Base-by-base conservation (phyloP, 2,329 filamentous ascomycete species). In the Massarina eburnea region DNA sequence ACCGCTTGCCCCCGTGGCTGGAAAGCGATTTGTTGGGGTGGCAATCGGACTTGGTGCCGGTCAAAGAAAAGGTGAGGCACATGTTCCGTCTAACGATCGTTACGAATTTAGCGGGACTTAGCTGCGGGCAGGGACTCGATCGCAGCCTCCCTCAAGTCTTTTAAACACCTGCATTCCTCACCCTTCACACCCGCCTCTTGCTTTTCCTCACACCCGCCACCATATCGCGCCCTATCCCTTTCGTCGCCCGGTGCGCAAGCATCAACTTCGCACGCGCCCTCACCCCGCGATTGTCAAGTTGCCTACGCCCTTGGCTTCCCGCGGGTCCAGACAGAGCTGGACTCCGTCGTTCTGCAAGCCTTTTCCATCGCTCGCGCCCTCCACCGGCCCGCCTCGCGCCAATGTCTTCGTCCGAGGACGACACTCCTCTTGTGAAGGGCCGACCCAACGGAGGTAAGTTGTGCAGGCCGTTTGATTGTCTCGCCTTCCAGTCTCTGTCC, bases 331-430 rank as follows among this genome's bases (percentile, higher is more conserved):
- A 59, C 54, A 60, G 60, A 62, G 62, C 60, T 64, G 56, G 52
- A 56, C 51, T 58, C 54, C 36, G 56, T 59, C 54, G 52, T 46
- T 45, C 56, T 47, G 49, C 27, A 5, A 6, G 20, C 34, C 14
- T 52, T 53, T 56, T 57, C 46, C 50, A 52, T 36, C 54, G 52
- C 48, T 51, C 46, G 37, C 59, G 46, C 33, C 58, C 54, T 48
- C 61, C 44, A 53, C 56, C 52, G 42, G 56, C 49, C 45, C 45
- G 42, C 41, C 44, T 52, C 47, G 37, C 48, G 55, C 72, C 43
- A 53, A 82, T 83, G 79, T 80, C 77, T 58, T 82, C 80, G 14
- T 94, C 89, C 22, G 89, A 92, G 63, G 90, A 95, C 66, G 89
- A 95, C 71, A 81, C 80, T 75, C 91, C 91, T 71, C 81, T 95